Percentiles rank a stretch among this genome's conserved stretches.
Evolutionary conservation across 345 rosid genomes (phyloP).

Genomic region (Abelmoschus esculentus): DNA sequence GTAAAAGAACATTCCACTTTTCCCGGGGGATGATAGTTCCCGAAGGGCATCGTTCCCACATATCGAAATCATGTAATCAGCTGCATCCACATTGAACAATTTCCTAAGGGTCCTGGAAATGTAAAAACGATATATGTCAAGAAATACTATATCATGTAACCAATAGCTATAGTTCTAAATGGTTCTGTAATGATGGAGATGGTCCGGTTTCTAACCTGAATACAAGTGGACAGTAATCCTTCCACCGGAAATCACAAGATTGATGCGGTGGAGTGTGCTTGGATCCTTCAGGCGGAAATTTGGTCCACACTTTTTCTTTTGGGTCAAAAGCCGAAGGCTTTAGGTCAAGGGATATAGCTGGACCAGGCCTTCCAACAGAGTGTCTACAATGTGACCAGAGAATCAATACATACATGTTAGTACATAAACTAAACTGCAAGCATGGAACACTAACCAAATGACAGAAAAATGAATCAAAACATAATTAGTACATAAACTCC

Average conservation of each 20-base stretch:
- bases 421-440: background rate
- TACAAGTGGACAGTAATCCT: constrained; percentile 95
- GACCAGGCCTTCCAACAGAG: constrained; percentile 91
- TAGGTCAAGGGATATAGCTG: constrained; percentile 76
- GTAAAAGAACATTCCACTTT: constrained; percentile 95
- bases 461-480: background rate
- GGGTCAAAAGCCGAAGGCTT: constrained; percentile 92
- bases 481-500: background rate
- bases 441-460: background rate
- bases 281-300: constrained; percentile 88
- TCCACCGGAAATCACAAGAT: constrained; percentile 88
- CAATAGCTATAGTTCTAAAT: background rate
- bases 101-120: constrained; percentile 81
- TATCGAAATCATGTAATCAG: constrained; percentile 92
- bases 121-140: constrained; percentile 6
- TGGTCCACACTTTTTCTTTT: constrained; percentile 91
- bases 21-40: constrained; percentile 96
- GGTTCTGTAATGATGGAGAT: background rate
- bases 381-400: constrained; percentile 41
- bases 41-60: constrained; percentile 95
- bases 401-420: background rate
- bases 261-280: constrained; percentile 96
- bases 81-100: constrained; percentile 83
- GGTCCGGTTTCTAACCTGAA: constrained; percentile 56
- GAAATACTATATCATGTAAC: background rate